Evolutionary conservation across 352 stramenopile species (phyloP).

Genomic region (Phytophthora palmivora): DNA sequence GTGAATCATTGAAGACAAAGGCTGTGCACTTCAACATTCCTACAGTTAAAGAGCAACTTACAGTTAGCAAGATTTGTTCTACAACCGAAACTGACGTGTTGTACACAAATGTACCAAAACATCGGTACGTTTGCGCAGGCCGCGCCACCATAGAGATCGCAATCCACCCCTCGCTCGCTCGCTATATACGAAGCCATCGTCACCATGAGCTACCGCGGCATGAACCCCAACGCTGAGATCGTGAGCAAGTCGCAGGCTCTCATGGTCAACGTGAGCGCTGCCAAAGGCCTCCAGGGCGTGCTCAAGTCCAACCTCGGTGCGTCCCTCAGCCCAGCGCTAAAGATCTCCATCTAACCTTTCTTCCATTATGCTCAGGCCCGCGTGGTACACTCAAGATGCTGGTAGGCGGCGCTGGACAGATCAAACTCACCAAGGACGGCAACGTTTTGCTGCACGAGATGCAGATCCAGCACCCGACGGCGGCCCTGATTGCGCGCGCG

Average conservation of each 20-base stretch:
- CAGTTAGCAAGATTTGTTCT: background rate
- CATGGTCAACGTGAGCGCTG: constrained; percentile 98
- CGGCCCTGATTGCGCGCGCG: constrained; percentile 97
- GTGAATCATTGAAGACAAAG: too few relatives aligned
- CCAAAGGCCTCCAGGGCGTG: constrained; percentile 96
- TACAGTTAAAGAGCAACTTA: too few relatives aligned
- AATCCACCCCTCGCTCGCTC: constrained; percentile 38
- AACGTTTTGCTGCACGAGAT: constrained; percentile 99
- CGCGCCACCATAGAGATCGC: constrained; percentile 37
- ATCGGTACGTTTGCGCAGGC: constrained; percentile 5
- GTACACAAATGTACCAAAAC: constrained; percentile 14
- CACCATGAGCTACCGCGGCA: constrained; percentile 76
- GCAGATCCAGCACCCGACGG: constrained; percentile 99
- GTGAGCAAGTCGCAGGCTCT: constrained; percentile 96
- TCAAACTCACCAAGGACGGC: constrained; percentile 99
- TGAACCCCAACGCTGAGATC: constrained; percentile 98
- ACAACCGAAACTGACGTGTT: background rate
- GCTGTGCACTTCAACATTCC: too few relatives aligned
- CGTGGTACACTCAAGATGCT: constrained; percentile 99
- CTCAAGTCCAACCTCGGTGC: constrained; percentile 93
- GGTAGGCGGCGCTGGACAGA: constrained; percentile 98
- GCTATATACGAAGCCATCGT: constrained; percentile 7
- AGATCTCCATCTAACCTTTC: constrained; percentile 10
- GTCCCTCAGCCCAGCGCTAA: constrained; percentile 18
- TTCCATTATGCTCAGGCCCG: constrained; percentile 70